phyloP scores from a whole-genome alignment of 495 filamentous ascomycete species.

The Penicillium daleae region DNA sequence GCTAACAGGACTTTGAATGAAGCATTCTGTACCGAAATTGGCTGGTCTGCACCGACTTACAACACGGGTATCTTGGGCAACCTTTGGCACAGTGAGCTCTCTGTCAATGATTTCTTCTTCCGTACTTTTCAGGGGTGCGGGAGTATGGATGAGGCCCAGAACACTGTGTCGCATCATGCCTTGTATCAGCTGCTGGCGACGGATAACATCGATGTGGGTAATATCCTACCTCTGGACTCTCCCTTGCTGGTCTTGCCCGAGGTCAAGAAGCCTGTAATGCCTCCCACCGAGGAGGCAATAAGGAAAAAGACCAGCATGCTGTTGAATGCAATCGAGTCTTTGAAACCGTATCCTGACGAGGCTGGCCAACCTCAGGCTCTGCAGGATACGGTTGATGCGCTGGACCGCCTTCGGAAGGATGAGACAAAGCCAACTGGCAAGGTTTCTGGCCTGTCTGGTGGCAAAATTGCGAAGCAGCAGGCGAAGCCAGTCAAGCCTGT shows the following conservation, averaged over 20 bases:
- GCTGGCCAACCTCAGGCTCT: background rate
- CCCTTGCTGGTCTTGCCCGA: background rate
- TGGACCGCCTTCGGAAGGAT: background rate
- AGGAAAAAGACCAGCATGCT: background rate
- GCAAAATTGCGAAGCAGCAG: background rate
- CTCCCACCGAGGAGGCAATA: background rate
- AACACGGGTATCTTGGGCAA: background rate
- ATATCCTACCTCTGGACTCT: background rate
- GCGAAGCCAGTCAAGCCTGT: background rate
- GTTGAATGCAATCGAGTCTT: background rate
- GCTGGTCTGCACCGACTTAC: slow-evolving; percentile 25
- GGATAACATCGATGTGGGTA: background rate
- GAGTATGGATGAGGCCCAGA: slow-evolving; percentile 24
- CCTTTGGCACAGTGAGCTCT: slow-evolving; percentile 32
- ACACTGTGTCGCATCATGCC: slow-evolving; percentile 35
- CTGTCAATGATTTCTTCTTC: slow-evolving; percentile 16
- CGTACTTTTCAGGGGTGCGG: slow-evolving; percentile 20
- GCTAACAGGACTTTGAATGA: background rate
- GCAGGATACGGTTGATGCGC: background rate
- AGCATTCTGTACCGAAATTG: slow-evolving; percentile 34
- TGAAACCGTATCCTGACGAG: background rate
- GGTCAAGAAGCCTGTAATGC: background rate
- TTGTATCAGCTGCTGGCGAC: slow-evolving; percentile 29
- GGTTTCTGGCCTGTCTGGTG: background rate
- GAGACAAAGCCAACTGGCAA: background rate